Conservation (phyloP, 192 early-diverging fungal species). For the Gryganskiella cystojenkinii region DNA sequence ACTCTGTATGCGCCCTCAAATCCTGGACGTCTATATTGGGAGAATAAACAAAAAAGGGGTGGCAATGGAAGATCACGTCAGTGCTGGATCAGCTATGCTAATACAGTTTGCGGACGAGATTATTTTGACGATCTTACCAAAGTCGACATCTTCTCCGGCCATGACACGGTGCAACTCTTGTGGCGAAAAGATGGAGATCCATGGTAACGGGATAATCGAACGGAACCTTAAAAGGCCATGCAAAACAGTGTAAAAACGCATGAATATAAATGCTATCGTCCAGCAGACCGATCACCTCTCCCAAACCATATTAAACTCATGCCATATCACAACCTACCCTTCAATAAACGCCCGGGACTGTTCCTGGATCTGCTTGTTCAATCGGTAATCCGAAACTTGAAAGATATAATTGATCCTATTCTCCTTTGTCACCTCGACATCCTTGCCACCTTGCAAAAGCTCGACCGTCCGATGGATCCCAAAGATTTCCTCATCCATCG, state of each 20-base stretch:
- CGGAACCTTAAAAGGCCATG: constrained; percentile 58
- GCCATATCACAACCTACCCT: constrained; percentile 58
- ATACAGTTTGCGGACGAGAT: background rate
- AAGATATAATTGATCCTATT: constrained; percentile 74
- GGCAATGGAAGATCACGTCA: background rate
- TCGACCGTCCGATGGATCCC: constrained; percentile 54
- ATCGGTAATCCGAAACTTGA: constrained; percentile 77
- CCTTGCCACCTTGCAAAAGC: constrained; percentile 37
- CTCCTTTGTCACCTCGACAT: constrained; percentile 61
- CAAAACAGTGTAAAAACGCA: no score
- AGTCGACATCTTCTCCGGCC: constrained; percentile 70
- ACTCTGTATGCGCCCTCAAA: constrained; percentile 68
- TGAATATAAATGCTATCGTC: background rate
- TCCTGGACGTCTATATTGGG: constrained; percentile 68
- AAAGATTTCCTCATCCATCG: constrained; percentile 68
- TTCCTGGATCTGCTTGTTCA: constrained; percentile 74
- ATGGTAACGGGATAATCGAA: constrained; percentile 77
- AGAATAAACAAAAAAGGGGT: constrained; percentile 40
- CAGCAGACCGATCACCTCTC: no score
- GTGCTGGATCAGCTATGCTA: no score
- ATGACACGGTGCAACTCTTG: constrained; percentile 83
- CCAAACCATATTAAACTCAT: constrained; percentile 56
- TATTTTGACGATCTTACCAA: constrained; percentile 53
- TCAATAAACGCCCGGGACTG: constrained; percentile 80
- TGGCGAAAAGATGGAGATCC: constrained; percentile 90